Base-by-base conservation (phyloP, 1,284 basidiomycete species). In the Austroboletus novae-zelandiae region DNA sequence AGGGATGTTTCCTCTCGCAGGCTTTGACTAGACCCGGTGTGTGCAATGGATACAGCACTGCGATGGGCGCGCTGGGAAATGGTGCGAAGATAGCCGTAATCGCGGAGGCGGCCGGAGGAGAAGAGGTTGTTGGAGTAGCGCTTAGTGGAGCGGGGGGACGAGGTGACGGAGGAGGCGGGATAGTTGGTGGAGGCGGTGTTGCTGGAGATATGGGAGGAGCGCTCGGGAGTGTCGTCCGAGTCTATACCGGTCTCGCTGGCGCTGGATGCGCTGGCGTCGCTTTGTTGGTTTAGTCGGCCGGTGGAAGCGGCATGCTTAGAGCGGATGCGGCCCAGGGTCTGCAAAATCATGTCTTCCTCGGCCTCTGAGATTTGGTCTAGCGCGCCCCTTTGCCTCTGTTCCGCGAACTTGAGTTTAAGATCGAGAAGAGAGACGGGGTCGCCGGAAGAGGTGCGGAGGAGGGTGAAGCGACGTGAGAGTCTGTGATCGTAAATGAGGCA, bases 61-160 rank as follows among this genome's bases (percentile, higher is more conserved):
- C 78, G 74, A 40, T 72, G 72, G 57, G 74, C 66, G 42, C 72
- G 77, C 42, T 77, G 73, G 10, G 74, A 73, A 34, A 78, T 73
- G 58, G 74, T 78, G 53, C 84, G 81, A 57, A 86, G 67, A 66
- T 89, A 87, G 9, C 75, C 74, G 61, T 88, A 81, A 64, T 91
- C 89, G 48, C 83, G 77, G 58, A 89, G 76, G 52, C 83, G 77
- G 29, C 84, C 82, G n/a, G 87, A 89, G 40, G 86, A 84, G 58
- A 91, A 91, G 46, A 91, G 71, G 61, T 91, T 90, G 65, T 90
- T 91, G 72, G 87, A 90, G 65, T 87, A 86, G 45, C 89, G 78
- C 68, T 86, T 85, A 52, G 73, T 71, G 35, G 78, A 76, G 51
- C 74, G 60, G 55, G 76, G 70, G 3, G 78, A 74, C 40, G 78